Base-by-base conservation (phyloP, 208 protist species). In the Trypanosoma scelopori region DNA sequence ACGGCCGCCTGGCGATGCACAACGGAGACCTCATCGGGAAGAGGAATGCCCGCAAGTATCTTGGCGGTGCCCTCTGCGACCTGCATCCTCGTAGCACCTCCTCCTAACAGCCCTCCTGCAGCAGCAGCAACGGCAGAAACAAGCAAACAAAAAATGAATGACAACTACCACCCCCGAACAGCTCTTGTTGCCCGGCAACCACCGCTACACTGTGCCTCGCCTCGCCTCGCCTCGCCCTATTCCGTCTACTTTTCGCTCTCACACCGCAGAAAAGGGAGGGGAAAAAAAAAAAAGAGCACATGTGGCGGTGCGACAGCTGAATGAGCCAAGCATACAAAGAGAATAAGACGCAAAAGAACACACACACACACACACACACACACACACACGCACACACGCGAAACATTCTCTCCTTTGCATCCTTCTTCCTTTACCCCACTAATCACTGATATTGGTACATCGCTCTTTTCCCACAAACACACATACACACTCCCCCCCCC, bases 21-120 rank as follows among this genome's bases (percentile, higher is more conserved):
- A 13, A 76, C 65, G 42, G 75, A 71, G 25, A 91, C 89, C 68
- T 97, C 92, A 69, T 97, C 88, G 13, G 92, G 92, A 11, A 97
- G 74, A 5, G 92, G 88, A 32, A 97, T 82, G 46, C 84, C 91
- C 39, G 84, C 72, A 61, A 97, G 87, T 42, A 95, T 86, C 53
- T 64, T 64, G 37, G 25, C 55, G 7, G 55, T 60, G 5, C 55
- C 22, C 41, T 60, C 55, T n/a, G 53, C 53, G 46, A 58, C 46
- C 28, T 32, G 55, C 43, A 61, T 47, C 41, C 22, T 49, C 32
- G 3, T 23, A 43, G 3, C 28, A 57, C 45, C 20, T 13, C 6
- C 15, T 49, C 15, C 45, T 25, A 23, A n/a, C 15, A 5, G 4
- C 15, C 15, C n/a, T 13, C 3, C 20, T 49, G 45, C 20, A 13